A percentile compares a stretch with the other conserved stretches of the same genome.
Evolutionary conservation across 129 eudicot species (phyloP).

Genomic region (Flaveria robusta): DNA sequence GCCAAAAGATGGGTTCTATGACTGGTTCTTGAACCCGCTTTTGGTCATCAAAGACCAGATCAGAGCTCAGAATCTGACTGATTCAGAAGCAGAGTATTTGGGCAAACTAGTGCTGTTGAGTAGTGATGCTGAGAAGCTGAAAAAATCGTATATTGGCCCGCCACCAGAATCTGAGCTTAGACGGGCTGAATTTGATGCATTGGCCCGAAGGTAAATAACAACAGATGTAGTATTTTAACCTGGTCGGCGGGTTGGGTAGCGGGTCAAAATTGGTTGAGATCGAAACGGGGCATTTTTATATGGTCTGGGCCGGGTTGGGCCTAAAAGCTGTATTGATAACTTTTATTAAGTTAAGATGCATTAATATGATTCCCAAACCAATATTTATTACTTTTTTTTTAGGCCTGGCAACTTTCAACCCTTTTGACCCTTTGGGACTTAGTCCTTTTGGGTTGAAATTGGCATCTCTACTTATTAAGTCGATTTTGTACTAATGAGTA

Average conservation of each 20-base stretch:
- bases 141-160: conserved; percentile 42
- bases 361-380: neutral
- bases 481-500: conserved; percentile 12
- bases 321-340: neutral
- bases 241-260: neutral
- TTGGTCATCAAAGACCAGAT: conserved; percentile 87
- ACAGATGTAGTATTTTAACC: neutral
- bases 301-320: neutral
- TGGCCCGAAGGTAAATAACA: conserved; percentile 70
- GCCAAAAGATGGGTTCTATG: conserved; percentile 77
- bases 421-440: neutral
- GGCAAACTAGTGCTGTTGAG: conserved; percentile 62
- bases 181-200: conserved; percentile 79
- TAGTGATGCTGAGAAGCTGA: conserved; percentile 60
- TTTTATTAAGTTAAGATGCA: neutral
- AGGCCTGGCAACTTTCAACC: neutral
- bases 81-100: conserved; percentile 68
- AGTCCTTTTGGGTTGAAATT: neutral
- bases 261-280: neutral
- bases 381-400: neutral
- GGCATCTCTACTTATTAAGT: conserved; percentile 1
- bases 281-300: neutral
- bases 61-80: conserved; percentile 66
- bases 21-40: conserved; percentile 90
- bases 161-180: conserved; percentile 74